phyloP scores from a whole-genome alignment of 495 filamentous ascomycete genomes.

The Podospora fimiseda region DNA sequence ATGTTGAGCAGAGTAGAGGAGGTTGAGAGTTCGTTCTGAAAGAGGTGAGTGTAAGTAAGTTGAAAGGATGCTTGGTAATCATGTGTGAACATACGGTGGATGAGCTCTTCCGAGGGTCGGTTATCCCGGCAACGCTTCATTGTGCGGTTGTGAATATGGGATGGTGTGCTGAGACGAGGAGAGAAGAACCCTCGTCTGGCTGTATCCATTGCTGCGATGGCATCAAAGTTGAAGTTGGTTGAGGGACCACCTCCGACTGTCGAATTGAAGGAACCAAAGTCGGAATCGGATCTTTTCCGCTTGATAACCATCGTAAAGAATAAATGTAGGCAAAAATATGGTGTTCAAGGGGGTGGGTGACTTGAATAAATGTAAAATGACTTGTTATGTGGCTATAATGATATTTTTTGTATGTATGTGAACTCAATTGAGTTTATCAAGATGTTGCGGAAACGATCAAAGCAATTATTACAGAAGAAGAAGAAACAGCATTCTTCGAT shows the following conservation, averaged over 20 bases:
- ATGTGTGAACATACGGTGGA: slow-evolving; percentile 36
- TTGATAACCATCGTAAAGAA: slow-evolving; percentile 38
- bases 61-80: background rate
- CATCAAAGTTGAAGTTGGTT: slow-evolving; percentile 22
- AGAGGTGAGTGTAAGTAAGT: slow-evolving; percentile 7
- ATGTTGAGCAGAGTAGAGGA: slow-evolving; percentile 43
- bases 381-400: no score
- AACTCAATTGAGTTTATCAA: no score
- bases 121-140: slow-evolving; percentile 46
- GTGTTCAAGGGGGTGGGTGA: background rate
- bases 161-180: slow-evolving; percentile 16
- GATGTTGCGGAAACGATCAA: no score
- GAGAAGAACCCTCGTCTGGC: slow-evolving; percentile 18
- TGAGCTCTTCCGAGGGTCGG: slow-evolving; percentile 41
- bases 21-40: slow-evolving; percentile 41
- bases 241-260: slow-evolving; percentile 32
- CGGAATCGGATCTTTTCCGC: slow-evolving; percentile 48
- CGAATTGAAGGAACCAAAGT: slow-evolving; percentile 34
- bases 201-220: slow-evolving; percentile 18
- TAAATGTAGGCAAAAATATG: background rate
- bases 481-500: background rate
- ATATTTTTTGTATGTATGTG: no score
- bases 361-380: no score
- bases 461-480: no score
- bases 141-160: slow-evolving; percentile 38